Evolutionary conservation across 129 eudicot genomes (phyloP).

Genomic region (Centaurea solstitialis): DNA sequence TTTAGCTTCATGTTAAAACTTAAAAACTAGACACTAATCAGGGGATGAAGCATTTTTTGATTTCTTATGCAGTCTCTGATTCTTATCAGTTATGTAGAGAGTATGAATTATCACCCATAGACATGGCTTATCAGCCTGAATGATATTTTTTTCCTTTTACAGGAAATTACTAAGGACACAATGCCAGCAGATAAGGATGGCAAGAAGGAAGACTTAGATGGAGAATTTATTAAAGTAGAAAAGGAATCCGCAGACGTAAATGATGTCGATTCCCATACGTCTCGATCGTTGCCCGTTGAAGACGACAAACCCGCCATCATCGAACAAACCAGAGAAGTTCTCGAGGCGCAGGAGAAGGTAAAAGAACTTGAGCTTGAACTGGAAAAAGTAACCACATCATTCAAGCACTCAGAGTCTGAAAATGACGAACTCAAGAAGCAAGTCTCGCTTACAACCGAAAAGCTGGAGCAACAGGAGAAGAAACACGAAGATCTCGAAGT

Average conservation of each 20-base stretch:
- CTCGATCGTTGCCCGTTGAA: conserved; percentile 32
- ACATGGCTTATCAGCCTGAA: neutral
- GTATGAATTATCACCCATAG: neutral
- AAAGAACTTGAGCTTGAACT: conserved; percentile 76
- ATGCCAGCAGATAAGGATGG: conserved; percentile 30
- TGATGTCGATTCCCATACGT: conserved; percentile 32
- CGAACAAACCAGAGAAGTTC: conserved; percentile 66
- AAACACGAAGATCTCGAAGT: conserved; percentile 61
- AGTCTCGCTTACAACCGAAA: conserved; percentile 53
- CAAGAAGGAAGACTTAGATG: conserved; percentile 79
- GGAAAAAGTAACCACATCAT: conserved; percentile 45
- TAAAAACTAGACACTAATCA: neutral
- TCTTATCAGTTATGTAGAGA: neutral
- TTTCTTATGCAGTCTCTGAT: neutral
- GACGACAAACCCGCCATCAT: conserved; percentile 33
- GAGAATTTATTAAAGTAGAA: conserved; percentile 91
- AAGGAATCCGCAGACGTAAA: conserved; percentile 53
- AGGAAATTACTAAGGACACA: conserved; percentile 31
- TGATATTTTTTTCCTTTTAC: conserved; percentile 4
- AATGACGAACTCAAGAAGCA: conserved; percentile 59
- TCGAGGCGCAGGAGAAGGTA: conserved; percentile 74
- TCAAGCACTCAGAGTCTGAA: conserved; percentile 74
- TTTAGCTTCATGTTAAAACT: neutral
- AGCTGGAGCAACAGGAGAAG: conserved; percentile 58
- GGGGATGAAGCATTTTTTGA: neutral